Evolutionary conservation across 2,329 filamentous ascomycete species (phyloP).

Genomic region (Diaporthe ampelina): DNA sequence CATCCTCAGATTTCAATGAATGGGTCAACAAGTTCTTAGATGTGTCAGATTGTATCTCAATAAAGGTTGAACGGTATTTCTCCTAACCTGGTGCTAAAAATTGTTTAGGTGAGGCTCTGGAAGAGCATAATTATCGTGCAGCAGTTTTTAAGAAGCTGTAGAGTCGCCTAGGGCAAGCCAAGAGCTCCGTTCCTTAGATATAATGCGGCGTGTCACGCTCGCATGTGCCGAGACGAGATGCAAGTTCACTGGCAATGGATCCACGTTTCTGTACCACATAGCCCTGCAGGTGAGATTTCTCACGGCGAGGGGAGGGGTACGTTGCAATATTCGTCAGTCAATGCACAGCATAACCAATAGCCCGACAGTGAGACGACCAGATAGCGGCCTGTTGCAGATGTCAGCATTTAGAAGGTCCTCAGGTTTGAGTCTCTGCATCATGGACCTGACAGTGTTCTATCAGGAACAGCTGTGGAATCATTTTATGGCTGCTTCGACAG

Average conservation of each 20-base stretch:
- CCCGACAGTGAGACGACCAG: not conserved
- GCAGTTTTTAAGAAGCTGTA: not conserved
- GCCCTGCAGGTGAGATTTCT: not conserved
- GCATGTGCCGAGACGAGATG: not conserved
- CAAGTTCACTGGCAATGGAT: not conserved
- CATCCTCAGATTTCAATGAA: not conserved
- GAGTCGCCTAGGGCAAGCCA: not conserved
- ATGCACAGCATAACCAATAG: constrained; percentile 4
- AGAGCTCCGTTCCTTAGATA: not conserved
- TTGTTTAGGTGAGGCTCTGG: not conserved
- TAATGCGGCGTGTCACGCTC: not conserved
- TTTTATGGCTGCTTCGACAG: not conserved
- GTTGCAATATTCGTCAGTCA: constrained; percentile 1
- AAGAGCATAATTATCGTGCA: not conserved
- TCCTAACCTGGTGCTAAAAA: not conserved
- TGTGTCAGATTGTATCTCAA: not conserved
- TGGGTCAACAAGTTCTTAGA: not conserved
- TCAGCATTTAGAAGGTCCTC: not conserved
- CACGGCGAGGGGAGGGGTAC: constrained; percentile 9
- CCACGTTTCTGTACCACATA: constrained; percentile 15
- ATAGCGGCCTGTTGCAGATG: constrained; percentile 2
- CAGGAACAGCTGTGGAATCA: not conserved
- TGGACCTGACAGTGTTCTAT: no score
- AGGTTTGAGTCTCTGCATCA: no score
- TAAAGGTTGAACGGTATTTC: not conserved